Conservation (phyloP, 2,329 filamentous ascomycete genomes). For the Fusarium luffae region DNA sequence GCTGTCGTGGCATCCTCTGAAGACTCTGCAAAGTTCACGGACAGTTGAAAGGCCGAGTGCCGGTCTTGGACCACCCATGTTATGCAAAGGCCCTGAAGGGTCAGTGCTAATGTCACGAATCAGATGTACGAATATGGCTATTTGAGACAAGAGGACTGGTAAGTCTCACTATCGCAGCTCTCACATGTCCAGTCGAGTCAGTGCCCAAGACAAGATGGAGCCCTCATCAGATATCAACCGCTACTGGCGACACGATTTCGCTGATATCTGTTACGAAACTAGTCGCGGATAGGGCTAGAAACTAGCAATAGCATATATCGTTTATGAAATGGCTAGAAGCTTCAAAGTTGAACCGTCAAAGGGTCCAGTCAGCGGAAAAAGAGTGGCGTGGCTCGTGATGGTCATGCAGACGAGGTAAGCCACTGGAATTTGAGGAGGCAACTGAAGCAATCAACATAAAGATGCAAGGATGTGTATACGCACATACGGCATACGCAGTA, state of each 20-base stretch:
- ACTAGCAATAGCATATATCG: neutral
- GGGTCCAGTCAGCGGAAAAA: neutral
- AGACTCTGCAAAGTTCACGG: constrained; percentile 18
- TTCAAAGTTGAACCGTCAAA: neutral
- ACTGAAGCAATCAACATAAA: constrained; percentile 30
- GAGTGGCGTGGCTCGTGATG: constrained; percentile 38
- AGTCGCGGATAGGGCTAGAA: neutral
- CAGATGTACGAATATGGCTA: constrained; percentile 12
- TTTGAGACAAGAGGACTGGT: constrained; percentile 34
- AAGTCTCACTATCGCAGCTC: constrained; percentile 24
- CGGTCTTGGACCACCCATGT: constrained; percentile 36
- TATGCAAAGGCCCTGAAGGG: constrained; percentile 24
- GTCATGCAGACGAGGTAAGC: constrained; percentile 19
- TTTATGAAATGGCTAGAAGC: neutral
- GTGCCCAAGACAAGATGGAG: constrained; percentile 8
- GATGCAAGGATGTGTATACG: constrained; percentile 20
- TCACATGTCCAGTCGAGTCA: constrained; percentile 20
- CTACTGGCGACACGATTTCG: constrained; percentile 5
- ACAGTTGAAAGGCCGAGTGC: constrained; percentile 22
- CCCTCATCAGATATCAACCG: constrained; percentile 6
- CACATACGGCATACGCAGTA: constrained; percentile 18
- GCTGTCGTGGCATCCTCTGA: constrained; percentile 37
- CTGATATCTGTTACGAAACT: neutral
- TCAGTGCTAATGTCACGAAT: constrained; percentile 29
- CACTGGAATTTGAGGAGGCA: constrained; percentile 37